phyloP scores from a whole-genome alignment of 2,329 filamentous ascomycete species.

The Dothiorella sarmentorum region DNA sequence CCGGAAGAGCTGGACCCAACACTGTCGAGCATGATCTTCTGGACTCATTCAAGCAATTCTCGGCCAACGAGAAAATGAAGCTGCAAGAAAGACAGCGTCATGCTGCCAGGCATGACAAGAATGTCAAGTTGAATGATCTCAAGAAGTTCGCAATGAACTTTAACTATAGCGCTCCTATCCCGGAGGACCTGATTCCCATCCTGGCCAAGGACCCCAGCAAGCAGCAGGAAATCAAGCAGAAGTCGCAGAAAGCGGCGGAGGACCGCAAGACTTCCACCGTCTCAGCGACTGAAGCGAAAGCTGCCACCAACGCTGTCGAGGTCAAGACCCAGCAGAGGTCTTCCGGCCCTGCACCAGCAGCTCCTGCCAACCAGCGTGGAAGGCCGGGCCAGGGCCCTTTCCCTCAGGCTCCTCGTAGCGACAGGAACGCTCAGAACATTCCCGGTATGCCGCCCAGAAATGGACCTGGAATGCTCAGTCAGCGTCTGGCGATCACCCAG shows the following conservation, averaged over 20 bases:
- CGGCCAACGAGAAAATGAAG: constrained; percentile 58
- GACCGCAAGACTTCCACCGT: constrained; percentile 40
- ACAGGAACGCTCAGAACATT: constrained; percentile 33
- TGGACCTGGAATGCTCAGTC: constrained; percentile 46
- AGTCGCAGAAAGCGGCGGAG: constrained; percentile 73
- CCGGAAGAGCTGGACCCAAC: constrained; percentile 45
- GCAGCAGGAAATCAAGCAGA: constrained; percentile 88
- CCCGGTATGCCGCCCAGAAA: constrained; percentile 37
- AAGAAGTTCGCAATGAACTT: constrained; percentile 94
- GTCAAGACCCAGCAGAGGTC: constrained; percentile 32
- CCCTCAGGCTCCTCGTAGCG: constrained; percentile 15
- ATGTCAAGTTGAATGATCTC: constrained; percentile 86
- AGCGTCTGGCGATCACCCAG: constrained; percentile 51
- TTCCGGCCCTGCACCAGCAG: constrained; percentile 28
- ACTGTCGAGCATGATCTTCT: constrained; percentile 60
- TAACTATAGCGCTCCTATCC: constrained; percentile 90
- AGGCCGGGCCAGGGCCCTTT: constrained; percentile 5
- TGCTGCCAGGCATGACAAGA: constrained; percentile 69
- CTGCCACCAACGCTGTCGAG: constrained; percentile 33
- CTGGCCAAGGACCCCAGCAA: constrained; percentile 95
- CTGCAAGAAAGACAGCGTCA: constrained; percentile 55
- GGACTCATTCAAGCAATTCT: constrained; percentile 63
- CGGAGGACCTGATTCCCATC: constrained; percentile 86
- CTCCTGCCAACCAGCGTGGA: constrained; percentile 21
- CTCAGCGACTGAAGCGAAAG: constrained; percentile 31